Percentiles rank a stretch among this genome's conserved stretches.
These are phyloP conservation scores for Monosporascus sp. DNA, from an alignment of 2,329 filamentous ascomycete genomes.

Conservation along the genomic window DNA sequence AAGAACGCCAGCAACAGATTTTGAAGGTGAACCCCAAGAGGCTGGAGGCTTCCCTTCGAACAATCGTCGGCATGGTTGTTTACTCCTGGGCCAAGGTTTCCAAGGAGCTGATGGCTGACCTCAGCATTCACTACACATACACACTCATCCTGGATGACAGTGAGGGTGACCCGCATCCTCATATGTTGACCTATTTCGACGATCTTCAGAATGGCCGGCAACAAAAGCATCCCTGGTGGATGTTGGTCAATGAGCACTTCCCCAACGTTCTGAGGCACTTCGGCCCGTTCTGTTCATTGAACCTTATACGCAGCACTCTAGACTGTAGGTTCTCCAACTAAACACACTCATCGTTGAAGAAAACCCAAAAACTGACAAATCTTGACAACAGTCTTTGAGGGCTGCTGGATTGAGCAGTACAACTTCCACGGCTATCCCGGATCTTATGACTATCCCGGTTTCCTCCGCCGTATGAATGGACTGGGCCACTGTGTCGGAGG, in stretches of 20 bases:
- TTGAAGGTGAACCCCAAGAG: conserved; percentile 8
- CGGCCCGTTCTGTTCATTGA: conserved; percentile 12
- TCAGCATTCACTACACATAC: conserved; percentile 17
- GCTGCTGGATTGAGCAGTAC: conserved; percentile 18
- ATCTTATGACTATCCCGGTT: conserved; percentile 13
- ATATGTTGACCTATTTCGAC: conserved; percentile 13
- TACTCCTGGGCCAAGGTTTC: conserved; percentile 22
- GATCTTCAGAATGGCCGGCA: conserved; percentile 9
- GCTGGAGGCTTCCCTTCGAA: conserved; percentile 10
- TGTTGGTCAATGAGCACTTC: conserved; percentile 13
- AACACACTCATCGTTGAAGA: too few species aligned
- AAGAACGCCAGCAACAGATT: conserved; percentile 5
- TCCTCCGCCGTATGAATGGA: conserved; percentile 16
- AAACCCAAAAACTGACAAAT: too few species aligned
- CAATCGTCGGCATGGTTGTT: conserved; percentile 23
- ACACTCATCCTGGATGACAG: conserved; percentile 15
- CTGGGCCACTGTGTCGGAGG: conserved; percentile 7
- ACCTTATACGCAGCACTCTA: conserved; percentile 12
- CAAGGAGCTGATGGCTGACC: conserved; percentile 13
- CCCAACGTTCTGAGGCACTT: conserved; percentile 14
- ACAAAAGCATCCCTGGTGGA: conserved; percentile 13
- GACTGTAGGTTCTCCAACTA: too few species aligned
- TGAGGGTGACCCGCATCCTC: conserved; percentile 6
- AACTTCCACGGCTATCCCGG: conserved; percentile 14
- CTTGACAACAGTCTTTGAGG: conserved; percentile 8